Conservation (phyloP, 352 stramenopile species). For the Phytophthora cryptogea region DNA sequence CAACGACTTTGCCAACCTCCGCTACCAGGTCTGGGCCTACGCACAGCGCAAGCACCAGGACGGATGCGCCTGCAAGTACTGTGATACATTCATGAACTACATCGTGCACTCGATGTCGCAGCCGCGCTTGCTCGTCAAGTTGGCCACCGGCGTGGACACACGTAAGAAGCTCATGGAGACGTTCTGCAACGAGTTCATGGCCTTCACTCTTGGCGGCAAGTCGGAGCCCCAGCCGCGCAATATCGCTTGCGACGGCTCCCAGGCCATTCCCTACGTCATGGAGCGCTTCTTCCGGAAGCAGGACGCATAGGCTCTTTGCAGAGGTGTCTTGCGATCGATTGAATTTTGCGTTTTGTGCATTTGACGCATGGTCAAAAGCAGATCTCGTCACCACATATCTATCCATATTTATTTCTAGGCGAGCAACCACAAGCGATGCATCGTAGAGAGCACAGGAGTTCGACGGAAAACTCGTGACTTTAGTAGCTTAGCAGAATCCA, state of each 20-base stretch:
- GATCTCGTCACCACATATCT: conserved; percentile 16
- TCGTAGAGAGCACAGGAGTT: conserved; percentile 11
- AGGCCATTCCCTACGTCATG: conserved; percentile 49
- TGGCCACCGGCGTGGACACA: conserved; percentile 38
- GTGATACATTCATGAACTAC: conserved; percentile 54
- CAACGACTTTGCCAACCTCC: conserved; percentile 56
- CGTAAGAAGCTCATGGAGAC: conserved; percentile 50
- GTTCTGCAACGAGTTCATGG: conserved; percentile 57
- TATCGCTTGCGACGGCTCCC: conserved; percentile 39
- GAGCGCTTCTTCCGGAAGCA: conserved; percentile 48
- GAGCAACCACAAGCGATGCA: conserved; percentile 1
- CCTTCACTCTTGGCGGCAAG: conserved; percentile 44
- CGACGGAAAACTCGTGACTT: conserved; percentile 19
- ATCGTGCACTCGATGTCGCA: conserved; percentile 58
- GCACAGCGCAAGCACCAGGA: conserved; percentile 44
- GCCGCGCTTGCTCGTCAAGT: conserved; percentile 51
- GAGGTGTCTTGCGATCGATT: conserved; percentile 30
- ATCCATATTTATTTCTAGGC: conserved; percentile 33
- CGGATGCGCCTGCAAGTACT: conserved; percentile 46
- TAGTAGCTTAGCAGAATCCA: conserved; percentile 11
- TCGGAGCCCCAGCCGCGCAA: conserved; percentile 31
- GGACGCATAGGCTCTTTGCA: conserved; percentile 8
- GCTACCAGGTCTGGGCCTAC: conserved; percentile 53
- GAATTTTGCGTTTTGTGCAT: conserved; percentile 34
- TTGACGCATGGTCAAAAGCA: not conserved